Percentiles rank a stretch among this genome's conserved stretches.
Evolutionary conservation across 2,329 filamentous ascomycete genomes (phyloP).

Genomic region (Didymella pomorum): DNA sequence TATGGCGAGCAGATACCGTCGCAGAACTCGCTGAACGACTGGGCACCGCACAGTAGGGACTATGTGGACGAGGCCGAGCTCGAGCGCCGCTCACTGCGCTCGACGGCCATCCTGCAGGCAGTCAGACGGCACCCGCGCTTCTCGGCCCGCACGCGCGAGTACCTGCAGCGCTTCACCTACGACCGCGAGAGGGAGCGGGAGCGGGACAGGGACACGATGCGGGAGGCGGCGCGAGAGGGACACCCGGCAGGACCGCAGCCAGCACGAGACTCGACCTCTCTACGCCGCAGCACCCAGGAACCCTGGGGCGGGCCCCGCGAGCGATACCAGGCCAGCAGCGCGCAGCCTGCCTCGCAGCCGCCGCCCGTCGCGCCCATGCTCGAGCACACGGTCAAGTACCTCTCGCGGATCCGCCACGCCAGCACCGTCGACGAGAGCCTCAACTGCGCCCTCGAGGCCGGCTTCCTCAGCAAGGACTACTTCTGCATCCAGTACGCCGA

Average conservation of each 20-base stretch:
- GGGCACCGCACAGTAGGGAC: slow-evolving; percentile 56
- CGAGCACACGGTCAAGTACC: slow-evolving; percentile 68
- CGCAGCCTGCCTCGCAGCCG: slow-evolving; percentile 31
- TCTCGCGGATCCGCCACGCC: slow-evolving; percentile 65
- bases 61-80: too few relatives aligned
- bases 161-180: slow-evolving; percentile 53
- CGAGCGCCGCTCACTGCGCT: slow-evolving; percentile 31
- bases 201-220: background rate
- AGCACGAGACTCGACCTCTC: background rate
- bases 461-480: slow-evolving; percentile 63
- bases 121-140: slow-evolving; percentile 52
- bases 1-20: slow-evolving; percentile 53
- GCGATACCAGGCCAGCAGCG: slow-evolving; percentile 11
- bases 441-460: slow-evolving; percentile 61
- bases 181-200: slow-evolving; percentile 44
- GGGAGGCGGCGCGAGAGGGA: too few relatives aligned
- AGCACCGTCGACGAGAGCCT: slow-evolving; percentile 63
- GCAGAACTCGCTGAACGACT: slow-evolving; percentile 66
- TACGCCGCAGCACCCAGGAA: slow-evolving; percentile 34
- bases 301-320: slow-evolving; percentile 43
- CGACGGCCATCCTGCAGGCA: slow-evolving; percentile 53
- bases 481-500: slow-evolving; percentile 59
- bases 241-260: background rate
- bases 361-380: slow-evolving; percentile 51
- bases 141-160: slow-evolving; percentile 48